Percentiles rank a stretch among this genome's conserved stretches.
Evolutionary conservation across 495 filamentous ascomycete species (phyloP).

Genomic region (Xylaria bambusicola): DNA sequence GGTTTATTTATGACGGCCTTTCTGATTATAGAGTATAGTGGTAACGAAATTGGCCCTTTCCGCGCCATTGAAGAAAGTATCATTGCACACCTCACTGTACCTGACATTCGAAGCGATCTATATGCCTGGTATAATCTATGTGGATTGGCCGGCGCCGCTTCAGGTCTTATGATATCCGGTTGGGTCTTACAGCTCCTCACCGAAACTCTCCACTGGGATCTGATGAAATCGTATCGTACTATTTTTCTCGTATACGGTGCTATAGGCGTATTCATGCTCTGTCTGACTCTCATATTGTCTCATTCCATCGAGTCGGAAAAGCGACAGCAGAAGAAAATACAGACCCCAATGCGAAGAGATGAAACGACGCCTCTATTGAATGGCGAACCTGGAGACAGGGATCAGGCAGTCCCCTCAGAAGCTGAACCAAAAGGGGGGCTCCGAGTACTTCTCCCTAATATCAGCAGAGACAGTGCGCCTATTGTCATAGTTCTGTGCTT

Average conservation of each 20-base stretch:
- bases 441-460: constrained; percentile 45
- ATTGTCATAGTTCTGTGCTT: constrained; percentile 71
- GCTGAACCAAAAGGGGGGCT: constrained; percentile 15
- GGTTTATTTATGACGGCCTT: neutral
- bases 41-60: constrained; percentile 82
- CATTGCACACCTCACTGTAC: constrained; percentile 67
- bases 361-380: constrained; percentile 26
- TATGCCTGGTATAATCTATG: constrained; percentile 72
- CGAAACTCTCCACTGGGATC: constrained; percentile 34
- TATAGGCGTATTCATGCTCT: constrained; percentile 41
- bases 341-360: neutral
- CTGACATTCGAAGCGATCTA: constrained; percentile 68
- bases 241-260: constrained; percentile 41
- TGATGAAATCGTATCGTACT: constrained; percentile 40
- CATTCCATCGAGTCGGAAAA: constrained; percentile 39
- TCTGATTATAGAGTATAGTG: constrained; percentile 41
- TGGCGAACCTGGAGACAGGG: neutral
- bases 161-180: constrained; percentile 41
- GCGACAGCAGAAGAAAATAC: constrained; percentile 17
- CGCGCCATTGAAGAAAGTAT: constrained; percentile 82
- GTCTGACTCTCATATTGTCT: constrained; percentile 29
- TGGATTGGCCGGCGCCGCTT: constrained; percentile 30
- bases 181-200: constrained; percentile 38
- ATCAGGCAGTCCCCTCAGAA: neutral
- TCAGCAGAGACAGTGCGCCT: constrained; percentile 58